These are phyloP conservation scores for Canavalia ensiformis DNA, from an alignment of 306 rosid genomes.

Conservation along the genomic window DNA sequence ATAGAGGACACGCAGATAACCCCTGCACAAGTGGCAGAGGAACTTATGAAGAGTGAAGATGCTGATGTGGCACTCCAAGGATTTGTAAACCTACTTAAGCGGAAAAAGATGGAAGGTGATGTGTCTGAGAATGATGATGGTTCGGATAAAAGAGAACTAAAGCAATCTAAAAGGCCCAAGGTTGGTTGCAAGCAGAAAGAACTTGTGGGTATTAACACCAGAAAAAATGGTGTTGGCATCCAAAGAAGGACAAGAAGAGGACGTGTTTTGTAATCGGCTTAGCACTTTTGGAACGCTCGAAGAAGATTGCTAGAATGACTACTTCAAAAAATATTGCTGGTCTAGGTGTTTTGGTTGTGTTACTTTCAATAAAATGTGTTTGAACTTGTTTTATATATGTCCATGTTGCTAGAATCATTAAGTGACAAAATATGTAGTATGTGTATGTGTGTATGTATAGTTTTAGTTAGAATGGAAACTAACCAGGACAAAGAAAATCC, in stretches of 20 bases:
- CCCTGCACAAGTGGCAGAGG: slow-evolving; percentile 89
- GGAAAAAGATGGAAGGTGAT: slow-evolving; percentile 79
- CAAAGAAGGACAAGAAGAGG: slow-evolving; percentile 60
- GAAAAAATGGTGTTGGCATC: not conserved
- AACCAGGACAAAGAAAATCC: too few species aligned
- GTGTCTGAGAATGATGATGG: slow-evolving; percentile 49
- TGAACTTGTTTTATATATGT: too few species aligned
- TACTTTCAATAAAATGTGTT: too few species aligned
- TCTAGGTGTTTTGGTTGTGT: too few species aligned
- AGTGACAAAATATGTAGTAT: too few species aligned
- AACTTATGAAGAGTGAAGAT: slow-evolving; percentile 80
- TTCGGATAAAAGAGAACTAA: slow-evolving; percentile 36
- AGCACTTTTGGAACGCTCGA: not conserved
- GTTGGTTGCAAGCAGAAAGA: slow-evolving; percentile 48
- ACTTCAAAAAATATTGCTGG: too few species aligned
- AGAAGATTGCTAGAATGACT: too few species aligned
- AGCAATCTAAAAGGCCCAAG: slow-evolving; percentile 60
- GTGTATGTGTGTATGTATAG: too few species aligned
- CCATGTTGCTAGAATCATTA: too few species aligned
- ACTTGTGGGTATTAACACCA: slow-evolving; percentile 43
- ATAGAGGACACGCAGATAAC: slow-evolving; percentile 64
- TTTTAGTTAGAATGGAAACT: too few species aligned
- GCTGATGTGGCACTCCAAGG: slow-evolving; percentile 65
- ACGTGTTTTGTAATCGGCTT: slow-evolving; percentile 9
- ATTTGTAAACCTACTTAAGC: slow-evolving; percentile 65